Base-by-base conservation (phyloP, 495 filamentous ascomycete species). In the Penicillium canescens region DNA sequence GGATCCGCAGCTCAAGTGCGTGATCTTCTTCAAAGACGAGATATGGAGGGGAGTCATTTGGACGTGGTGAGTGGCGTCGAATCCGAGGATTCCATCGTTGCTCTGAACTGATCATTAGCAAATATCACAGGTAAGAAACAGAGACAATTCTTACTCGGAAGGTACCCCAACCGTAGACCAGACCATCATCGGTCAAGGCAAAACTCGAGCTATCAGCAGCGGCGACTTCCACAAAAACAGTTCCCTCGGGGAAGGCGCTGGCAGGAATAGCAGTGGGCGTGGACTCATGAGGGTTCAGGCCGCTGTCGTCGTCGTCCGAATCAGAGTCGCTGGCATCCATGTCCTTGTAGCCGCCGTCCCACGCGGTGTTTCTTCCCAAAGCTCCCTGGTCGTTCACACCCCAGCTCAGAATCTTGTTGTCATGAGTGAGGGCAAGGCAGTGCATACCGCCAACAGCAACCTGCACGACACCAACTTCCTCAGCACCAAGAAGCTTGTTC, bases 131-230 rank as follows among this genome's bases (percentile, higher is more conserved):
- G 38, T 4, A 47, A 16, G 9, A 18, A 50, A 44, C 39, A 31
- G 12, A 56, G 20, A n/a, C 21, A 21, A 5, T 43, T 31, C 82
- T 72, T 74, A 86, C 83, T 42, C 80, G 69, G 69, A 88, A 89
- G n/a, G 82, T 84, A 52, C 86, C 86, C 86, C 86, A 89, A 26
- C 85, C 86, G 62, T 83, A 88, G 24, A 89, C 84, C 16, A 69
- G 66, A 34, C 86, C 86, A 46, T 85, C 79, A 47, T 87, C 79
- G 11, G 86, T 89, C 16, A 89, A 66, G 37, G 79, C 86, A 65
- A 88, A 86, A 33, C 80, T 82, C 34, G 74, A 72, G 58, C 83
- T 87, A 58, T 89, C 86, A 16, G 82, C 82, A 55, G 84, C 83
- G 49, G 80, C 78, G 28, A 88, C 78, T 56, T 84, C 70, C 23